phyloP scores from a whole-genome alignment of 495 filamentous ascomycete genomes.

The Parathielavia hyrcaniae region DNA sequence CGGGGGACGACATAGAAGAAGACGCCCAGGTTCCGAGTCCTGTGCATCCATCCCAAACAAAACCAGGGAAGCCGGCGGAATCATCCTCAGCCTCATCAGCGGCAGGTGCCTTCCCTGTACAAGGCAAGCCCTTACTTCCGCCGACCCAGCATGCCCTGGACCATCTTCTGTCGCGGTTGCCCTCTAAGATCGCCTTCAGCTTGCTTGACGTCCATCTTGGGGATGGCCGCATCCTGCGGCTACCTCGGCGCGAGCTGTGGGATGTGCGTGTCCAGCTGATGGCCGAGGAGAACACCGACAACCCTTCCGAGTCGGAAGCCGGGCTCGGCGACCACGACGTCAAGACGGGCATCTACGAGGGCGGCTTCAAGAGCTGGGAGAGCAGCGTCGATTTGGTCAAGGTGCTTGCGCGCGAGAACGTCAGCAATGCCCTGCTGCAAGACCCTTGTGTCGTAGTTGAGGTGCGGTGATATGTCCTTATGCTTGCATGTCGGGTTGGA shows the following conservation, averaged over 20 bases:
- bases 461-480: slow-evolving; percentile 44
- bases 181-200: slow-evolving; percentile 72
- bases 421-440: slow-evolving; percentile 50
- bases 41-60: slow-evolving; percentile 21
- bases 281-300: slow-evolving; percentile 62
- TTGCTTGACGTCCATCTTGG: slow-evolving; percentile 51
- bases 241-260: slow-evolving; percentile 85
- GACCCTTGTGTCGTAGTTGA: slow-evolving; percentile 59
- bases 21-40: slow-evolving; percentile 45
- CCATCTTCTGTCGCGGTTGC: slow-evolving; percentile 60
- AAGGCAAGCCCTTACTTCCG: slow-evolving; percentile 44
- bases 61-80: neutral
- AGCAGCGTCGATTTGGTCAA: slow-evolving; percentile 82
- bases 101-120: slow-evolving; percentile 45
- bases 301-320: slow-evolving; percentile 35
- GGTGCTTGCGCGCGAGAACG: slow-evolving; percentile 51
- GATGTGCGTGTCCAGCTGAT: slow-evolving; percentile 91
- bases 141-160: slow-evolving; percentile 39
- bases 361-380: slow-evolving; percentile 99
- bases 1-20: slow-evolving; percentile 76
- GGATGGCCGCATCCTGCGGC: slow-evolving; percentile 39
- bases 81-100: slow-evolving; percentile 26
- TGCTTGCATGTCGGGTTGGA: neutral
- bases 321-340: slow-evolving; percentile 77
- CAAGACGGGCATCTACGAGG: slow-evolving; percentile 86